These are phyloP conservation scores for Fomes fomentarius DNA, from an alignment of 1,284 basidiomycete genomes.

Conservation along the genomic window DNA sequence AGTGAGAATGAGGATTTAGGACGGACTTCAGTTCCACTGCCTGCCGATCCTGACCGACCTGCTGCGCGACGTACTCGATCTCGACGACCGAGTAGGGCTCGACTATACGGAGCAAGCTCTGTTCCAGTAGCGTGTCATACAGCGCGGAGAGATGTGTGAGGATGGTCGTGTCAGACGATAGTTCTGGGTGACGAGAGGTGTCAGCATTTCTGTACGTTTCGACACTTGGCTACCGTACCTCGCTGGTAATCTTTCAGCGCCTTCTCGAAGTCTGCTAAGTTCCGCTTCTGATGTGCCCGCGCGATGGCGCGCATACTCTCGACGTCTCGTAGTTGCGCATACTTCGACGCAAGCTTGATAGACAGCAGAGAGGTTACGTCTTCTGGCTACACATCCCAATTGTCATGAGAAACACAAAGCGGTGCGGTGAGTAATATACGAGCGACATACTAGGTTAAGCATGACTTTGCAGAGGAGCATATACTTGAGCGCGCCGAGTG, in stretches of 20 bases:
- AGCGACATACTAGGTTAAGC: conserved; percentile 80
- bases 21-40: conserved; percentile 94
- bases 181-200: conserved; percentile 57
- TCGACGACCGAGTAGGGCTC: conserved; percentile 96
- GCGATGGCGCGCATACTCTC: conserved; percentile 97
- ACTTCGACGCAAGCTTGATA: conserved; percentile 88
- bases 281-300: conserved; percentile 89
- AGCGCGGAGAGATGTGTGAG: conserved; percentile 92
- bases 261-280: conserved; percentile 88
- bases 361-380: conserved; percentile 88
- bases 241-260: conserved; percentile 87
- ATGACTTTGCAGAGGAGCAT: conserved; percentile 99
- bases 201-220: not conserved
- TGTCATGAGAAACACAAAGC: too few relatives aligned
- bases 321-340: conserved; percentile 82
- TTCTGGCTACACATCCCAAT: conserved; percentile 71
- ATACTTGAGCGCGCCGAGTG: conserved; percentile 92
- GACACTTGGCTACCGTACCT: too few relatives aligned
- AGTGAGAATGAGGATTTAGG: not conserved
- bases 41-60: conserved; percentile 88
- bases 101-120: conserved; percentile 92
- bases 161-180: conserved; percentile 93
- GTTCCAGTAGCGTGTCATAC: conserved; percentile 95
- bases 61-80: conserved; percentile 86
- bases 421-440: too few relatives aligned